Base-by-base conservation (phyloP, 116 monocot species). In the Dioscorea cayenensis region DNA sequence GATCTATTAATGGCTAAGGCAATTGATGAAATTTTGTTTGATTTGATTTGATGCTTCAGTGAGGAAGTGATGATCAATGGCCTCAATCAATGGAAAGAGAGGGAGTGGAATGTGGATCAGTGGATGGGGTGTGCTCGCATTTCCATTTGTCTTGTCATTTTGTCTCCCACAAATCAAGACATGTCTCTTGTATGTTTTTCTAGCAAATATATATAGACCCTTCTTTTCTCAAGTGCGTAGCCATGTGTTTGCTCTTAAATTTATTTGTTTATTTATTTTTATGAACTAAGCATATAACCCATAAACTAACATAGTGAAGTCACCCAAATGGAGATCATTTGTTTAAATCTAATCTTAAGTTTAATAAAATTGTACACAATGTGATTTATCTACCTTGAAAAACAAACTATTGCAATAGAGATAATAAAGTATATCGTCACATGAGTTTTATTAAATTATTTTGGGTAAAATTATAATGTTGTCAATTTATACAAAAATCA, bases 21-120 rank as follows among this genome's bases (percentile, higher is more conserved):
- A 75, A 13, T 75, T 37, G 16, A 36, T 22, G 27, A 13, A 63
- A 22, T 32, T 32, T 1, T 32, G 4, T 32, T n/a, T 6, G n/a
- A 49, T 49, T 7, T 50, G 50, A 37, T 28, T 63, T 76, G 51
- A 76, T 76, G 76, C 35, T 51, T 63, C 51, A 51, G 51, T 43
- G 64, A 28, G 23, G 25, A 62, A 50, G 21, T 18, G 62, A n/a
- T 76, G 70, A 59, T 35, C 63, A 14, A 63, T 49, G 8, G 12
- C 61, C 43, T 22, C 37, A 11, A 60, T 19, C 61, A 59, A 16
- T 20, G 43, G 63, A 63, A 32, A 12, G 25, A 63, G 20, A 12
- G 4, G 13, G 13, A 23, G 20, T 23, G 63, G 63, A 25, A 1
- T 25, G 25, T 25, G 25, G 63, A 21, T 28, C 2, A 2, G 25